Base-by-base conservation (phyloP, 78 protist genomes). In the Polysphondylium violaceum region DNA sequence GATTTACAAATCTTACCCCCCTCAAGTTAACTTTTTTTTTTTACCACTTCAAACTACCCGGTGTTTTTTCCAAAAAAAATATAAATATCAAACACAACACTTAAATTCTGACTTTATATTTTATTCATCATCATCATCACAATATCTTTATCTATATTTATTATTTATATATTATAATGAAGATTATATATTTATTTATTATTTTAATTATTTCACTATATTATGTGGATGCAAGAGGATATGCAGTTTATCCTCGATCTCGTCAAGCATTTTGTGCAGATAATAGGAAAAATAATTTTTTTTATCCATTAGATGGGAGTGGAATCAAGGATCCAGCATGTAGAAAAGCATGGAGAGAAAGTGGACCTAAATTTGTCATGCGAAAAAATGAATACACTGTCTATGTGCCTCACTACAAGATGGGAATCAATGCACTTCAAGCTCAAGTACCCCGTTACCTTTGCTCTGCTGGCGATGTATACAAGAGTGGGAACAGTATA, bases 331-430 rank as follows among this genome's bases (percentile, higher is more conserved):
- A 69, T 47, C 7, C 60, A 1, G 64, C 64, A 43, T 83, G 91
- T 44, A 43, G 72, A 40, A 69, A 77, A 8, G 91, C 79, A 1
- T 83, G 55, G 19, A 41, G 58, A 43, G 25, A 53, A 67, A 76
- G 64, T 7, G 35, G 56, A 4, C 35, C 29, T 3, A 83, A 83
- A 38, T 31, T 38, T 29, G 43, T 83, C 63, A 25, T 43, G 23
- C 91, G 69, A 69, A 43, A 47, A 5, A 67, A 83, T 51, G 91
- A 83, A 56, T 83, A 69, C 33, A 27, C 91, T 4, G 65, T 79
- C 6, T 35, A 35, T 21, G 69, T 83, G 29, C 79, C 91, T 41
- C 27, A 55, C 43, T 83, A 83, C 69, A 61, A 77, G 0, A 25
- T 40, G 5, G 91, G 91, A 0, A 17, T 35, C 16, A 31, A 44